These are phyloP conservation scores for Penicillium steckii DNA, from an alignment of 495 filamentous ascomycete genomes.

Conservation along the genomic window DNA sequence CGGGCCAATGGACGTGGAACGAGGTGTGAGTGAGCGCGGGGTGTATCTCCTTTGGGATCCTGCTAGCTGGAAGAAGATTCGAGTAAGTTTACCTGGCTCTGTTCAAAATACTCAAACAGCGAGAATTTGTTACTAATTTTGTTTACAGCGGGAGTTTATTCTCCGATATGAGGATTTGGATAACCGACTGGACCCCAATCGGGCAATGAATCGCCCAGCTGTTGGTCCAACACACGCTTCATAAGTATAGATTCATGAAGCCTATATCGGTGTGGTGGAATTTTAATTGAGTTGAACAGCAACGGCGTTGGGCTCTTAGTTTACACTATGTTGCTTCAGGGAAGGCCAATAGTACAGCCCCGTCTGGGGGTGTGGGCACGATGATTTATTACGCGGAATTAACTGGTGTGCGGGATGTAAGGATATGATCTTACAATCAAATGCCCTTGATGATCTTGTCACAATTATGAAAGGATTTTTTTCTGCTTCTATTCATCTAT, in stretches of 20 bases:
- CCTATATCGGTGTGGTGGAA: conserved; percentile 2
- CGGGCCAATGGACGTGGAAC: conserved; percentile 58
- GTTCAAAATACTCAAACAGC: background rate
- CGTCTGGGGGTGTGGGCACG: conserved; percentile 25
- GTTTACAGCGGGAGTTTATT: conserved; percentile 69
- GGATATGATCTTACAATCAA: conserved; percentile 28
- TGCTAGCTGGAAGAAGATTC: conserved; percentile 76
- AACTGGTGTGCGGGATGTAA: conserved; percentile 26
- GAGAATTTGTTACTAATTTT: conserved; percentile 1
- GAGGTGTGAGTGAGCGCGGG: conserved; percentile 72
- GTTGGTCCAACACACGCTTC: conserved; percentile 42
- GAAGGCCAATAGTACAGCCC: conserved; percentile 25
- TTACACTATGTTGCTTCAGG: conserved; percentile 31
- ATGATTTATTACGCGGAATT: conserved; percentile 29
- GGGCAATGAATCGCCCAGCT: conserved; percentile 28
- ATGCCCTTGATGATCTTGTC: conserved; percentile 26
- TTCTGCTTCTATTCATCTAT: background rate
- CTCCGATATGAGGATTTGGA: conserved; percentile 79
- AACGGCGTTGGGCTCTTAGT: conserved; percentile 39
- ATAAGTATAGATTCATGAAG: conserved; percentile 25
- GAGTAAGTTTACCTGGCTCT: conserved; percentile 53
- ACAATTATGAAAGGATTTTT: background rate
- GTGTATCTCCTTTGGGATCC: conserved; percentile 90
- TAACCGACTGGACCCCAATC: conserved; percentile 46
- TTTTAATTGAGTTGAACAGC: conserved; percentile 25